Evolutionary conservation across 192 early-diverging fungal species (phyloP).

Genomic region (Backusella westeae): DNA sequence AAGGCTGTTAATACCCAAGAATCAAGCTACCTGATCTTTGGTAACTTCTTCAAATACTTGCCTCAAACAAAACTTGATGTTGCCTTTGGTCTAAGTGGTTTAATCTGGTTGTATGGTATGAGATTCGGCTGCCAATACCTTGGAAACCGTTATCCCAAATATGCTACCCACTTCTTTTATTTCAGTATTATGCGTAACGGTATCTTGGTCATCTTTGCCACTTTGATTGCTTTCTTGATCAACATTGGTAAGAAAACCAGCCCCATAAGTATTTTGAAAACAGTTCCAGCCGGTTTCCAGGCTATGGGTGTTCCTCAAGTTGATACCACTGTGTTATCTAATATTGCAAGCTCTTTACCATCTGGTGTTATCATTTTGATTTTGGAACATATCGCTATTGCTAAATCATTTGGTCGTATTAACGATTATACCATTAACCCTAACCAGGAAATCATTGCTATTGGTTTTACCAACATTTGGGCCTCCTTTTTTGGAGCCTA

Average conservation of each 20-base stretch:
- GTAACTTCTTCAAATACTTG: conserved; percentile 48
- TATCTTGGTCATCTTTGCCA: conserved; percentile 75
- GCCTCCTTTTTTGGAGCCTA: conserved; percentile 87
- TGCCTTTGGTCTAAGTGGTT: conserved; percentile 53
- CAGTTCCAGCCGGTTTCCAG: conserved; percentile 75
- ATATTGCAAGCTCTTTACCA: conserved; percentile 55
- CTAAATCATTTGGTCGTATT: conserved; percentile 54
- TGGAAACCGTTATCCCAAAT: conserved; percentile 42
- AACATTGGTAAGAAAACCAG: conserved; percentile 43
- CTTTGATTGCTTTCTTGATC: conserved; percentile 66
- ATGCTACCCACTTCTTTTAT: conserved; percentile 56
- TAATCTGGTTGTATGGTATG: conserved; percentile 43
- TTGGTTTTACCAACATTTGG: conserved; percentile 36
- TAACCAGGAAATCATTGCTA: conserved; percentile 34
- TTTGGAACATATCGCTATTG: conserved; percentile 78
- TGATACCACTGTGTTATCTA: conserved; percentile 47
- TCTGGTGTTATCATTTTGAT: conserved; percentile 75
- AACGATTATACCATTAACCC: conserved; percentile 80
- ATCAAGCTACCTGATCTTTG: conserved; percentile 54
- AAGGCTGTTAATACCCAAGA: conserved; percentile 71
- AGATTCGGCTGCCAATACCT: conserved; percentile 37
- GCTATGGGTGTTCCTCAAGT: conserved; percentile 59
- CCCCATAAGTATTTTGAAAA: conserved; percentile 69
- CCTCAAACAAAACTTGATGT: conserved; percentile 54
- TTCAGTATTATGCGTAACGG: conserved; percentile 72